Evolutionary conservation across 2,329 filamentous ascomycete species (phyloP).

Genomic region (Niveomyces coronatus): DNA sequence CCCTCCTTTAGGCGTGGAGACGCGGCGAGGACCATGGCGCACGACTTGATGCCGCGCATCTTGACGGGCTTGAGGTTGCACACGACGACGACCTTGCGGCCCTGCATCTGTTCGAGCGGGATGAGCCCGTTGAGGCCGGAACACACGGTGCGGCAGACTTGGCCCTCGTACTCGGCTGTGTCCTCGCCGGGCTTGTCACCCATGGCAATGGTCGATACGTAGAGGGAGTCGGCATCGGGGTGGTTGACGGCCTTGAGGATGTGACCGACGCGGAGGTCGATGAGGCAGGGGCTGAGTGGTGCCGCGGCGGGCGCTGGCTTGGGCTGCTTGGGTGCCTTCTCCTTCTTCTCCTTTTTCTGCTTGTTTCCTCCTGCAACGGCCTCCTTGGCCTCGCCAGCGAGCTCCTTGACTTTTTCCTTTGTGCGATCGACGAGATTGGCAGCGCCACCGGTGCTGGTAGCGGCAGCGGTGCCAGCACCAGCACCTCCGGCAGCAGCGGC

Average conservation of each 20-base stretch:
- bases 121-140: constrained; percentile 90
- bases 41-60: constrained; percentile 78
- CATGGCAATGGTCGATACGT: constrained; percentile 89
- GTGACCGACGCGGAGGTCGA: constrained; percentile 93
- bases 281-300: constrained; percentile 71
- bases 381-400: constrained; percentile 39
- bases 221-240: constrained; percentile 93
- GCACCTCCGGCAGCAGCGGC: constrained; percentile 40
- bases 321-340: constrained; percentile 69
- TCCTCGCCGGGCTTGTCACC: constrained; percentile 84
- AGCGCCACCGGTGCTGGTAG: constrained; percentile 34
- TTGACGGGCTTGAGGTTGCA: constrained; percentile 99
- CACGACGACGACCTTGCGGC: constrained; percentile 87
- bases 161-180: constrained; percentile 82
- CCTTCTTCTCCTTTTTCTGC: constrained; percentile 79
- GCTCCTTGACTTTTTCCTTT: constrained; percentile 48
- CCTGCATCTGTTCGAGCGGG: constrained; percentile 92
- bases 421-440: constrained; percentile 47
- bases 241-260: constrained; percentile 94
- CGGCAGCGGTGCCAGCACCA: constrained; percentile 37
- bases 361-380: constrained; percentile 23
- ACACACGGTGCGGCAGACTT: constrained; percentile 89
- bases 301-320: constrained; percentile 59
- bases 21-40: constrained; percentile 88
- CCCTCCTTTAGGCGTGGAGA: constrained; percentile 76